Evolutionary conservation across 2,329 filamentous ascomycete genomes (phyloP).

Genomic region (Alternaria rosae): DNA sequence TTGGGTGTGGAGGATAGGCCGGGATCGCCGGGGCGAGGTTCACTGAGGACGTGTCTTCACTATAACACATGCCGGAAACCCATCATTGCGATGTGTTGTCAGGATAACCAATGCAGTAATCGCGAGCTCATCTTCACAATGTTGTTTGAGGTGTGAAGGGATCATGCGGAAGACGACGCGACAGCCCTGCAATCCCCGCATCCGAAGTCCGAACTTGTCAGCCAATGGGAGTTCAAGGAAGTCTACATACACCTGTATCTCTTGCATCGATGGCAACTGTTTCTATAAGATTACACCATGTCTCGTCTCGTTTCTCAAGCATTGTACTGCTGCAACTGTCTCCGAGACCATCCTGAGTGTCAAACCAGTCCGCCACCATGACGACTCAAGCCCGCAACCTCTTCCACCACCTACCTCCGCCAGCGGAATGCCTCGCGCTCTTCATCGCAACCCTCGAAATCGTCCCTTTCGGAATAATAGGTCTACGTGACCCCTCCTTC

Average conservation of each 20-base stretch:
- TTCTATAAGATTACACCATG: not conserved
- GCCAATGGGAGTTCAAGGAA: conserved; percentile 15
- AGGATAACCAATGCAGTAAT: too few species aligned
- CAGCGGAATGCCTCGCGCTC: conserved; percentile 34
- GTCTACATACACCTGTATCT: conserved; percentile 1
- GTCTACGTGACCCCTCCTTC: conserved; percentile 22
- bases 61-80: not conserved
- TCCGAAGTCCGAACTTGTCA: conserved; percentile 26
- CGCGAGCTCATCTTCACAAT: not conserved
- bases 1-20: not conserved
- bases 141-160: not conserved
- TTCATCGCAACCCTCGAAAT: conserved; percentile 33
- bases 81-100: fast-evolving
- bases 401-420: conserved; percentile 29
- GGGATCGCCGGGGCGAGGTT: not conserved
- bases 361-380: conserved; percentile 17
- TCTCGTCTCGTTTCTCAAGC: not conserved
- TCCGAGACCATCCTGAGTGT: not conserved
- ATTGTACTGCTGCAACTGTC: not conserved
- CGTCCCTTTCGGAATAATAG: conserved; percentile 29
- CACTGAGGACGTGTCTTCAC: not conserved
- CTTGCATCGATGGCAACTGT: not conserved
- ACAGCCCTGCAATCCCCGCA: conserved; percentile 18
- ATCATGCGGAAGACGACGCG: not conserved
- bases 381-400: conserved; percentile 23